Base-by-base conservation (phyloP, 306 rosid genomes). In the Cyamopsis tetragonoloba region DNA sequence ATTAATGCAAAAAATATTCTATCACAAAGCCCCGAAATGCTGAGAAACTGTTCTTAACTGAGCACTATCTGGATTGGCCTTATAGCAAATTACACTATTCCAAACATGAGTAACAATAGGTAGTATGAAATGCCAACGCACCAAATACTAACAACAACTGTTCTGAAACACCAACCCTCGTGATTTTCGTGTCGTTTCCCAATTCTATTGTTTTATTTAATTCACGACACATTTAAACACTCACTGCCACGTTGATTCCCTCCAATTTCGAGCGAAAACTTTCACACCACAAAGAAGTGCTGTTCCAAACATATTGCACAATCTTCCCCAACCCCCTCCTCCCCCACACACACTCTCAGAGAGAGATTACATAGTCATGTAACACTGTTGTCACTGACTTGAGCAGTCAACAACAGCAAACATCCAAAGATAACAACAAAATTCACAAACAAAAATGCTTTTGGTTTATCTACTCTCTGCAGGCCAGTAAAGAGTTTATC, bases 351-450 rank as follows among this genome's bases (percentile, higher is more conserved):
- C 6, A 15, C 14, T 37, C 7, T 28, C 10, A 72, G 0, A 27
- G 2, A 61, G 12, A 7, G 18, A 47, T 9, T 62, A 22, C 2
- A 14, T 44, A 66, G 9, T 51, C 62, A 67, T 14, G 26, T 31
- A 32, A 50, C 13, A 24, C 49, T 13, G 32, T n/a, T 6, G 2
- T 26, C 41, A 31, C 50, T 51, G 1, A 51, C 48, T 28, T 49
- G 15, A 65, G 44, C 74, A 63, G 46, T 49, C 35, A 65, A 66
- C 56, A 49, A 57, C 58, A 56, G 32, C 68, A 57, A 17, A 65
- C 4, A 27, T 20, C 14, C 41, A 35, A 64, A 38, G 6, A 10
- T 3, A 7, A 44, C 50, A 20, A 35, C 6, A 34, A 57, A 58
- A 75, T 9, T 46, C 34, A 66, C n/a, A 39, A 5, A 51, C 4